phyloP scores from a whole-genome alignment of 1,284 basidiomycete genomes.

The Xerocomus nothofagi region DNA sequence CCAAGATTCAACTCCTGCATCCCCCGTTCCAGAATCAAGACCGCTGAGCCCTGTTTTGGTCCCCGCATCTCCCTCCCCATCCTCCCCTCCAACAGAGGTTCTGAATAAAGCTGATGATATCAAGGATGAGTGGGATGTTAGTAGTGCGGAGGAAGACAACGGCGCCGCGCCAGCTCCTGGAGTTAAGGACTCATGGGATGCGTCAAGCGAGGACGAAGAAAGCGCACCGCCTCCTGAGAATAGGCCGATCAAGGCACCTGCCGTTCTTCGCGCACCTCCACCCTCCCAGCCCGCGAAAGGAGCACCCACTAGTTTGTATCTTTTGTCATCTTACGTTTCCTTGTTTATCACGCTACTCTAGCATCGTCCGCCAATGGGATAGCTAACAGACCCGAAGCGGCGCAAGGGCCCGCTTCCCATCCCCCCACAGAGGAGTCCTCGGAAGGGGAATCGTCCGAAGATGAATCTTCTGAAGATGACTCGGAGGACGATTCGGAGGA shows the following conservation, averaged over 20 bases:
- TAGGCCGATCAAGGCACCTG: constrained; percentile 29
- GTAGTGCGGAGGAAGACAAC: constrained; percentile 38
- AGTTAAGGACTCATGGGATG: constrained; percentile 87
- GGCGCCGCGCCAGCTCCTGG: constrained; percentile 34
- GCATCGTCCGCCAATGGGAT: constrained; percentile 7
- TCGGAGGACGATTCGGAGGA: constrained; percentile 51
- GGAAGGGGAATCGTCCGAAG: constrained; percentile 46
- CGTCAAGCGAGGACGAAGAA: constrained; percentile 69
- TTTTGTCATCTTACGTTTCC: not conserved
- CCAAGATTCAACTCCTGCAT: constrained; percentile 43
- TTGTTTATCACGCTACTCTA: constrained; percentile 2
- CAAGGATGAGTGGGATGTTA: constrained; percentile 87
- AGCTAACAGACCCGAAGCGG: constrained; percentile 1
- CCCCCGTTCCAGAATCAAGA: constrained; percentile 52
- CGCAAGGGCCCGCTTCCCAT: constrained; percentile 6
- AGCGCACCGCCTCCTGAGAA: constrained; percentile 18
- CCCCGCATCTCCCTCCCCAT: constrained; percentile 21
- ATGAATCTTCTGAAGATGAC: constrained; percentile 40
- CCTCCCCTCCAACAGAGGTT: constrained; percentile 25
- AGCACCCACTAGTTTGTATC: constrained; percentile 11
- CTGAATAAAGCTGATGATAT: constrained; percentile 40
- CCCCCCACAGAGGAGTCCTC: constrained; percentile 39
- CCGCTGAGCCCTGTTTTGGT: constrained; percentile 50
- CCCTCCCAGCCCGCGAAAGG: constrained; percentile 3
- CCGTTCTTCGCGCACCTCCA: constrained; percentile 20